Evolutionary conservation across 805 yeast genomes (phyloP), one percentile per base, ranked within the genome.

Genomic region (Barnettozyma siamensis): DNA sequence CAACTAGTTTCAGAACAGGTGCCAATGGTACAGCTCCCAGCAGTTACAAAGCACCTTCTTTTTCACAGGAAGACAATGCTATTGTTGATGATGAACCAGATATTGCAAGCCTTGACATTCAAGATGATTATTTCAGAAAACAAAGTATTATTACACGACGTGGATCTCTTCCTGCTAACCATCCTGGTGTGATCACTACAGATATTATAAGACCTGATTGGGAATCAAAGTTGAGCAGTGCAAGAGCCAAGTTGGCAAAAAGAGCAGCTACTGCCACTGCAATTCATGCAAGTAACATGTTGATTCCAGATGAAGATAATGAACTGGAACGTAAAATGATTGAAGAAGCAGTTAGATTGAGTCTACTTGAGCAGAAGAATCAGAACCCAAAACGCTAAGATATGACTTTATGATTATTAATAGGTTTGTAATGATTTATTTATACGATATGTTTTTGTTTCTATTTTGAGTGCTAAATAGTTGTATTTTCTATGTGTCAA

Each of bases 181-280:
- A 85, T 21, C 77, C 82, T 5, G 74, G 73, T 11, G 95, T 86
- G 5, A 72, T 88, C 20, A 80, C 91, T 0, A 77, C 88, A 9
- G 99, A 91, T 63, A 65, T 62, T 47, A 85, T 91, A 32, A 72
- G 97, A 38, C 98, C 99, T 1, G 96, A 87, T 56, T 91, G 99
- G 99, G 88, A 86, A 53, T 63, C 70, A 16, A 83, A 79, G 48
- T 71, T 91, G 36, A 68, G 72, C 8, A 70, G 76, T 38, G 95
- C 96, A 5, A 74, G 89, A 38, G 73, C 80, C 44, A 80, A 80
- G 49, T 65, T 88, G 28, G 96, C 95, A 0, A 74, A 95, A 43
- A 74, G 88, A 54, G 81, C 96, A 0, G 97, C 97, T 0, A 87
- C 95, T 12, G 98, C 98, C 0, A 86, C 87, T 27, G 96, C 96